Conservation (phyloP, 2,329 filamentous ascomycete species). For the Stagonosporopsis tanaceti region DNA sequence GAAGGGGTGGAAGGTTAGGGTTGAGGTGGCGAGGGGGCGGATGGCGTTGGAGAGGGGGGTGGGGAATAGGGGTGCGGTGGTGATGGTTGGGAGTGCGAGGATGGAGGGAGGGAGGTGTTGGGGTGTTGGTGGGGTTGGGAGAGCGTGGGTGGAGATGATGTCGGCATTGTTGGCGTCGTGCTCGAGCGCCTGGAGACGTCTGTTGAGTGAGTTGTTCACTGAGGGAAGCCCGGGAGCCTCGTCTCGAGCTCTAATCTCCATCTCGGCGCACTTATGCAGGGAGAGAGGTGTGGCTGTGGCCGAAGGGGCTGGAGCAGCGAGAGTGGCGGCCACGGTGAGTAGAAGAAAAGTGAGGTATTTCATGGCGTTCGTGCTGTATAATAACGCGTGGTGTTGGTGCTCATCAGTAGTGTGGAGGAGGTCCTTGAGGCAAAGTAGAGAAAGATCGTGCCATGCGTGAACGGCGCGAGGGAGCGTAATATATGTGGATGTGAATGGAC, state of each 20-base stretch:
- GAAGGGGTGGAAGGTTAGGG: conserved; percentile 1
- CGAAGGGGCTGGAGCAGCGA: not conserved
- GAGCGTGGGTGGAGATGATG: not conserved
- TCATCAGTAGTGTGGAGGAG: too few relatives aligned
- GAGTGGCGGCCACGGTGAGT: not conserved
- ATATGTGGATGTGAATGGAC: too few relatives aligned
- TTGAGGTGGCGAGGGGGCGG: not conserved
- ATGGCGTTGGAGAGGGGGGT: not conserved
- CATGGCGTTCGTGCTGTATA: not conserved
- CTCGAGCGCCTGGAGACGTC: not conserved
- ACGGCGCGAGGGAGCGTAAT: too few relatives aligned
- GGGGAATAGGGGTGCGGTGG: not conserved
- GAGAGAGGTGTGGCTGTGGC: not conserved
- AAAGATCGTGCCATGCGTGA: too few relatives aligned
- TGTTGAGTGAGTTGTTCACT: not conserved
- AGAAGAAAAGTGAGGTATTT: not conserved
- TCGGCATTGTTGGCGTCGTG: not conserved
- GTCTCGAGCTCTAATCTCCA: not conserved
- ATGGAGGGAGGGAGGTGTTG: too few relatives aligned
- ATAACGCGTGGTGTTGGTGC: too few relatives aligned
- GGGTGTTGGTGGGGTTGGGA: not conserved
- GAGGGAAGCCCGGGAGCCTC: not conserved
- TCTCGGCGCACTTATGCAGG: not conserved
- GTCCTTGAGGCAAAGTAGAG: too few relatives aligned
- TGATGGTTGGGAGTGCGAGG: too few relatives aligned